A percentile compares a stretch with the other conserved stretches of the same genome.
phyloP scores from a whole-genome alignment of 768 basidiomycete genomes.

The Collybia sordida region DNA sequence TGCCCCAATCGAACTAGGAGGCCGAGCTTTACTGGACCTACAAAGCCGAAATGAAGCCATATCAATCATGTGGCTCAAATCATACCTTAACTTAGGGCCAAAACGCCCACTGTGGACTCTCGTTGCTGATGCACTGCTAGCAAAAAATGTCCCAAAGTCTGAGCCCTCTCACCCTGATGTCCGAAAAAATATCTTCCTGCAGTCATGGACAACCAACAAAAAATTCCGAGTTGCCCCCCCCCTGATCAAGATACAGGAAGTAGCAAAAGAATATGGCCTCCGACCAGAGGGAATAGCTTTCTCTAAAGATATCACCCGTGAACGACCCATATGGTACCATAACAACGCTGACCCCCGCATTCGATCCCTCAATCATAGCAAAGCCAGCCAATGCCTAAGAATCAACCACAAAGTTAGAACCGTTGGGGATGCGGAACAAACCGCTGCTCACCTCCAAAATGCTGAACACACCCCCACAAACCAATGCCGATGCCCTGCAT shows the following conservation, averaged over 20 bases:
- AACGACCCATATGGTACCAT: slow-evolving; percentile 33
- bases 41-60: slow-evolving; percentile 25
- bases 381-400: slow-evolving; percentile 12
- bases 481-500: slow-evolving; percentile 1
- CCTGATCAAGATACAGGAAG: too few species aligned
- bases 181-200: slow-evolving; percentile 22
- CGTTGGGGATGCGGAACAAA: slow-evolving; percentile 9
- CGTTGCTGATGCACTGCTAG: slow-evolving; percentile 24
- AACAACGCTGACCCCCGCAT: slow-evolving; percentile 5
- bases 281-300: slow-evolving; percentile 12
- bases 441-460: too few species aligned
- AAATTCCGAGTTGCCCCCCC: slow-evolving; percentile 5
- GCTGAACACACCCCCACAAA: too few species aligned
- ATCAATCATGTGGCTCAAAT: slow-evolving; percentile 19
- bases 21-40: slow-evolving; percentile 22
- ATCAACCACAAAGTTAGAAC: slow-evolving; percentile 9
- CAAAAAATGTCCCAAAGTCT: not conserved
- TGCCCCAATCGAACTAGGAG: slow-evolving; percentile 17
- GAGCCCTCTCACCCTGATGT: slow-evolving; percentile 1
- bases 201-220: slow-evolving; percentile 21
- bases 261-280: slow-evolving; percentile 18
- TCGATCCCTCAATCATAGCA: not conserved
- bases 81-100: slow-evolving; percentile 14
- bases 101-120: too few species aligned
- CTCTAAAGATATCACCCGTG: slow-evolving; percentile 1